phyloP scores from a whole-genome alignment of 2,329 filamentous ascomycete genomes.

The Alternaria angustiovoidea region DNA sequence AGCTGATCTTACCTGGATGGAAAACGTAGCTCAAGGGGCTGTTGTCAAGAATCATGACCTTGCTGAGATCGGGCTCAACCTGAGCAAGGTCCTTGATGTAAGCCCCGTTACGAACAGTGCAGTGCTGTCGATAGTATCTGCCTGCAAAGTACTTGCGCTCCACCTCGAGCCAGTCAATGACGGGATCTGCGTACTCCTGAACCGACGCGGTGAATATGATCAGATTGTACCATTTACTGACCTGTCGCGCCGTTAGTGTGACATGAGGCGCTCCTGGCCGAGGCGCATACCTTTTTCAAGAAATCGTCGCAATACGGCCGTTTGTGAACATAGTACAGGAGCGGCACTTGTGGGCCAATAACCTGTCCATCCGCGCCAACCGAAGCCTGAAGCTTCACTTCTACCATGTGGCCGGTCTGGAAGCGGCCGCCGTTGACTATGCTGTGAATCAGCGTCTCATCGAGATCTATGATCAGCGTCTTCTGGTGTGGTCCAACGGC shows the following conservation, averaged over 20 bases:
- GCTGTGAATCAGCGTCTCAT: constrained; percentile 97
- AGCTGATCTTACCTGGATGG: constrained; percentile 78
- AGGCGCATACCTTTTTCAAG: constrained; percentile 72
- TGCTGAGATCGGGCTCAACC: constrained; percentile 95
- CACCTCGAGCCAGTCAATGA: constrained; percentile 97
- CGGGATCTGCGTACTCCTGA: constrained; percentile 97
- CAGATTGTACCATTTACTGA: constrained; percentile 98
- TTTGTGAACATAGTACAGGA: constrained; percentile 98
- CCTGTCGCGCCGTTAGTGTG: constrained; percentile 55
- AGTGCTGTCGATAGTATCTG: constrained; percentile 95
- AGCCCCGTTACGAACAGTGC: constrained; percentile 91
- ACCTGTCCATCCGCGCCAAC: constrained; percentile 72
- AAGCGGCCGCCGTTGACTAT: constrained; percentile 96
- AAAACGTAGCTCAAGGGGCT: constrained; percentile 98
- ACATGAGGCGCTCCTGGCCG: constrained; percentile 3
- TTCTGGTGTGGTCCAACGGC: constrained; percentile 68
- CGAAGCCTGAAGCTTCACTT: constrained; percentile 84
- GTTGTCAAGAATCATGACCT: constrained; percentile 98
- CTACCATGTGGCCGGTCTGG: constrained; percentile 98
- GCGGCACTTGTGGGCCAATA: constrained; percentile 88
- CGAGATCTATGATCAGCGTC: constrained; percentile 92
- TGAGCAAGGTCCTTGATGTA: constrained; percentile 98
- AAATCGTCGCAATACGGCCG: constrained; percentile 97
- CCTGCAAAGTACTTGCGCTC: constrained; percentile 96
- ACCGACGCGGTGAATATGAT: constrained; percentile 97